These are phyloP conservation scores for Coemansia aciculifera DNA, from an alignment of 192 early-diverging fungal genomes.

Conservation along the genomic window DNA sequence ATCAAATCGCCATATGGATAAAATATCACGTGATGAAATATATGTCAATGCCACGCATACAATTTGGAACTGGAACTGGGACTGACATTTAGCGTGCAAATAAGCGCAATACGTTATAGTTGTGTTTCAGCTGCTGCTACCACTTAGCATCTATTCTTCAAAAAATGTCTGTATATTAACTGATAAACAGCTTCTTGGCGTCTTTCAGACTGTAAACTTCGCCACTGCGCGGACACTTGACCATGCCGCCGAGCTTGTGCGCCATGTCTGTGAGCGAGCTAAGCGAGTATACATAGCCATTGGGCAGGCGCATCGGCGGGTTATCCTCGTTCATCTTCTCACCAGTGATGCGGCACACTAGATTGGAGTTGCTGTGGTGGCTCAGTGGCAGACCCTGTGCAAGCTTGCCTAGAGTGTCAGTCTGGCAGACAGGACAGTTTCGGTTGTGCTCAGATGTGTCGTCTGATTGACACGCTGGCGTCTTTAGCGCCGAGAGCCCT, in stretches of 20 bases:
- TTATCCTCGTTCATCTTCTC: conserved; percentile 97
- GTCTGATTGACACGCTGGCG: conserved; percentile 70
- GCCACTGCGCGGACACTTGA: conserved; percentile 74
- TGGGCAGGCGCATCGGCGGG: conserved; percentile 91
- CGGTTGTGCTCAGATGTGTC: conserved; percentile 75
- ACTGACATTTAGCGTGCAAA: neutral
- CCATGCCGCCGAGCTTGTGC: conserved; percentile 60
- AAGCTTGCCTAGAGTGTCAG: conserved; percentile 78
- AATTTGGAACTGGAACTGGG: neutral
- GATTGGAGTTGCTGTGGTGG: conserved; percentile 92
- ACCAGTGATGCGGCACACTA: conserved; percentile 91
- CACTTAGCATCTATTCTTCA: too few relatives aligned
- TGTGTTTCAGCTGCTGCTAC: too few relatives aligned
- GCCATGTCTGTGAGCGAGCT: conserved; percentile 73
- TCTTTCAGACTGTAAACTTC: conserved; percentile 57
- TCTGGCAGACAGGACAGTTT: conserved; percentile 95
- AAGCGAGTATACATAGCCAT: conserved; percentile 92
- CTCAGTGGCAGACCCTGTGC: conserved; percentile 84
- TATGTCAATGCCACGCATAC: neutral
- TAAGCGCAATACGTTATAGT: too few relatives aligned
- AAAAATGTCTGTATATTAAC: conserved; percentile 25
- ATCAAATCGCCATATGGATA: neutral
- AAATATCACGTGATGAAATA: neutral
- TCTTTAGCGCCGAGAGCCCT: conserved; percentile 94
- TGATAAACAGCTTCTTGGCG: conserved; percentile 78